Conservation (phyloP, 2,329 filamentous ascomycete genomes). For the Leptosphaerulina australis region DNA sequence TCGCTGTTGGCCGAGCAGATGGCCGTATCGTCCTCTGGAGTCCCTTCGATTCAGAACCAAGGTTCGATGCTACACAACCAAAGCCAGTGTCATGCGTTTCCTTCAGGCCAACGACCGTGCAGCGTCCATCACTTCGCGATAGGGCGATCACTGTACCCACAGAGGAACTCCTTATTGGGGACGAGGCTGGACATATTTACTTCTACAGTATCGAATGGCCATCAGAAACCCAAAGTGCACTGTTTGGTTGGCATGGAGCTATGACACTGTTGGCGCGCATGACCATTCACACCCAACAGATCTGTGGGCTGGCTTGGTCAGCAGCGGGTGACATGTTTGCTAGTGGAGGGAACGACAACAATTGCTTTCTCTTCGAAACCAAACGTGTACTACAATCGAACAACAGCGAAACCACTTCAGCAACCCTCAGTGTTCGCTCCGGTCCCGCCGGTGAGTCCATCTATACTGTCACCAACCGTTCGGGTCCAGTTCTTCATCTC, state of each 20-base stretch:
- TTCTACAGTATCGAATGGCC: slow-evolving; percentile 92
- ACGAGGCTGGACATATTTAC: slow-evolving; percentile 81
- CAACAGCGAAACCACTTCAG: slow-evolving; percentile 14
- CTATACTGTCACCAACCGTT: slow-evolving; percentile 42
- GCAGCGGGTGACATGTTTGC: slow-evolving; percentile 76
- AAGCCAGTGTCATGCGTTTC: slow-evolving; percentile 77
- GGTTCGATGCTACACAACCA: slow-evolving; percentile 77
- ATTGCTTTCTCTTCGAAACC: slow-evolving; percentile 79
- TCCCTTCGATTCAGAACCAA: slow-evolving; percentile 69
- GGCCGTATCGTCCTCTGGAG: slow-evolving; percentile 80
- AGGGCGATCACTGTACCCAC: slow-evolving; percentile 63
- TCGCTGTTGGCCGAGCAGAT: slow-evolving; percentile 83
- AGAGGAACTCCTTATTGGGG: slow-evolving; percentile 86
- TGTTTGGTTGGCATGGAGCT: slow-evolving; percentile 76
- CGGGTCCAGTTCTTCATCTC: slow-evolving; percentile 53
- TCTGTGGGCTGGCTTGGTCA: slow-evolving; percentile 93
- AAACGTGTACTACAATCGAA: slow-evolving; percentile 59
- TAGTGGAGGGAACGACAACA: slow-evolving; percentile 91
- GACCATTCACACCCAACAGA: slow-evolving; percentile 80
- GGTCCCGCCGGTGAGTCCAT: slow-evolving; percentile 41
- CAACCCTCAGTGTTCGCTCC: slow-evolving; percentile 32
- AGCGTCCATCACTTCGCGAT: slow-evolving; percentile 57
- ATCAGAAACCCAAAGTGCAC: slow-evolving; percentile 62
- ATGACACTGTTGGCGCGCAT: slow-evolving; percentile 80
- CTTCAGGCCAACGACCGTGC: slow-evolving; percentile 71